Evolutionary conservation across 768 basidiomycete species (phyloP), one percentile per base, ranked within the genome.

Genomic region (Tulasnella sp.): DNA sequence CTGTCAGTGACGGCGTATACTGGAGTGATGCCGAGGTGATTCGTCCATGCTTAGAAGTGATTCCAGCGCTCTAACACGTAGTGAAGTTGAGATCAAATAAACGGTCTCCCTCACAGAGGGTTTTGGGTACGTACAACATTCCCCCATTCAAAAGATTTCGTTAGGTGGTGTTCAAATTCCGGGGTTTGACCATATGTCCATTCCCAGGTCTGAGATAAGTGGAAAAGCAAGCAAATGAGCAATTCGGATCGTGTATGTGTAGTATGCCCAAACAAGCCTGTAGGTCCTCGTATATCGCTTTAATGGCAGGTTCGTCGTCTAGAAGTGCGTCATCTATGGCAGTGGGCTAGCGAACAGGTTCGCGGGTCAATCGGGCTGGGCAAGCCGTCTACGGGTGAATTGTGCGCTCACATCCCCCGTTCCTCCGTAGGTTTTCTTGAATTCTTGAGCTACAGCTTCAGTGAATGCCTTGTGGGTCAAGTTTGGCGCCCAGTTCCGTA

Each of bases 121-220:
- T 7, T 38, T 38, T 22, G 38, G 24, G 22, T 5, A 71, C 76
- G 65, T 63, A 78, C 79, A 22, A 76, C 57, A 4, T 65, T 54
- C 9, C 74, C 76, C 69, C 76, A 75, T 12, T 65, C 48, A 46
- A 79, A 73, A 17, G 63, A 56, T 3, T 67, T 69, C 29, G 68
- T 49, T 4, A 81, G 43, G 2, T 73, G 74, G 66, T 89, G 87
- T 5, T 81, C 84, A 68, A 99, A 98, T 67, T 94, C 87, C 43
- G 93, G 92, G 0, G 93, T 94, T 67, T 93, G 88, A 0, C 93
- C 94, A 66, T 82, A 96, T 12, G 79, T 74, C 92, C 93, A 98
- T 21, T 89, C 79, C 96, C 96, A 97, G 31, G 78, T 83, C 92
- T 93, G 65, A 11, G 38, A n/a, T n/a, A n/a, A n/a, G n/a, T n/a